phyloP scores from a whole-genome alignment of 306 rosid genomes.

The Glycine latifolia region DNA sequence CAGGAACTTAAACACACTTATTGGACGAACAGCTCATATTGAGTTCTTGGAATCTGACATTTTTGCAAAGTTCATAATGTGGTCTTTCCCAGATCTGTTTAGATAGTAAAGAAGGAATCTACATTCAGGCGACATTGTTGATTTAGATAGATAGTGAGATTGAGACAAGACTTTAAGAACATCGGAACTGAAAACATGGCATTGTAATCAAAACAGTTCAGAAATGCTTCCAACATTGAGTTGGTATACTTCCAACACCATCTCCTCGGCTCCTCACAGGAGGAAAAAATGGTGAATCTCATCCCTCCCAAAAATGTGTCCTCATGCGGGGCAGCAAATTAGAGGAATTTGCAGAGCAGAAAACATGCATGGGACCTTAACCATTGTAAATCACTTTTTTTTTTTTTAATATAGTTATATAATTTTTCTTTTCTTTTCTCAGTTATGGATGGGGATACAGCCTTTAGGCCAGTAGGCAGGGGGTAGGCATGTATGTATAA shows the following conservation, averaged over 20 bases:
- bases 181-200: slow-evolving; percentile 18
- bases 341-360: background rate
- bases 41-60: slow-evolving; percentile 91
- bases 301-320: background rate
- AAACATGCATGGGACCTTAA: slow-evolving; percentile 34
- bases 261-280: background rate
- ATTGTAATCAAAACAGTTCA: slow-evolving; percentile 26
- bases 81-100: slow-evolving; percentile 97
- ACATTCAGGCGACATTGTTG: slow-evolving; percentile 9
- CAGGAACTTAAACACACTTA: slow-evolving; percentile 80
- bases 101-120: slow-evolving; percentile 46
- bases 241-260: slow-evolving; percentile 7
- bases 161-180: slow-evolving; percentile 25
- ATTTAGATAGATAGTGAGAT: slow-evolving; percentile 12
- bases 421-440: background rate
- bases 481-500: slow-evolving; percentile 32
- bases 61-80: slow-evolving; percentile 86
- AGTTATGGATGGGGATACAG: slow-evolving; percentile 34
- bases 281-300: background rate
- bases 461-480: slow-evolving; percentile 27
- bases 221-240: slow-evolving; percentile 31
- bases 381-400: slow-evolving; percentile 35
- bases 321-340: background rate
- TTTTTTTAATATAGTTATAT: slow-evolving; percentile 4
- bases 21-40: slow-evolving; percentile 94